Evolutionary conservation across 2,329 filamentous ascomycete species (phyloP), one percentile per base, ranked within the genome.

Genomic region (Alternaria postmessia): DNA sequence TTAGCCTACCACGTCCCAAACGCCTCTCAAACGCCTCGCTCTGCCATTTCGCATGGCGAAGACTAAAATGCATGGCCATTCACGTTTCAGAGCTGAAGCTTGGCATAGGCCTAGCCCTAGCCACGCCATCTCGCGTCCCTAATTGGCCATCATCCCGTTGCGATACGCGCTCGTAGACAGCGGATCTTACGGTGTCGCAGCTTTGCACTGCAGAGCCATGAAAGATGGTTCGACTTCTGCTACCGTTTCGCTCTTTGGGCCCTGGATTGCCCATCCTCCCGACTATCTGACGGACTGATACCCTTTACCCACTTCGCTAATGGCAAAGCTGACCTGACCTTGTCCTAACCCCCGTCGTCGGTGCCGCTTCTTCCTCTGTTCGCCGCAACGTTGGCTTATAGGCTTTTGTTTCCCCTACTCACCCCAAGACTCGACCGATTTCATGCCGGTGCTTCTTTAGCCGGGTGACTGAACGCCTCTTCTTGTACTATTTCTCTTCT

Each of bases 381-480:
- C 44, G 55, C 61, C 62, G 66, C 59, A 59, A 54, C 59, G 51
- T 61, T 65, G 61, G 73, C 76, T 77, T 78, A 78, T 78, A 77
- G 74, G 70, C 69, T 69, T 76, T 77, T 70, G 70, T 77, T 76
- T 71, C 72, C 72, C 70, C 68, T 74, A 51, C 51, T 68, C 59
- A 61, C 66, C 68, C 59, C 65, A 67, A 63, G 43, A 66, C 53
- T 72, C 66, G 61, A 70, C 73, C 71, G 71, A 74, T 73, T 75
- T 74, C 68, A 76, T 78, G 75, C 74, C 73, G 73, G 74, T 75
- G 69, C 68, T 68, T 77, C 71, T 73, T 77, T 77, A 77, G 70
- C 76, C 75, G 76, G 71, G 67, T 67, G 65, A 67, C 59, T 64
- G 54, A 71, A 66, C 62, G 64, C 63, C 64, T 64, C 64, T 65